A percentile compares a stretch with the other conserved stretches of the same genome.
Conservation (phyloP, 1,284 basidiomycete genomes). For the Lentinula novae-zelandiae region DNA sequence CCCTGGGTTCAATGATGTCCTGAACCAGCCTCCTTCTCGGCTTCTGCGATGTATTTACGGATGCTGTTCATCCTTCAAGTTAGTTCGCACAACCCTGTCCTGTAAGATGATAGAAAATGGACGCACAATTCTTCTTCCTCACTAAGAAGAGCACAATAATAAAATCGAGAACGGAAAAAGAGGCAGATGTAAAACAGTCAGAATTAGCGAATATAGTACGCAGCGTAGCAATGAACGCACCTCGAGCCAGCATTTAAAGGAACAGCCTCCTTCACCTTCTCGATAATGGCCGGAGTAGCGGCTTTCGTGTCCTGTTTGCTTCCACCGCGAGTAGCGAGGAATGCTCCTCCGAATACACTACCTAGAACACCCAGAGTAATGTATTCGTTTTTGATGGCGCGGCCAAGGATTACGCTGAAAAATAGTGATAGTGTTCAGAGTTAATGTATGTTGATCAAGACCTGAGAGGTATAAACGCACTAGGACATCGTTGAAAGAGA, state of each 20-base stretch:
- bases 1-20: neutral
- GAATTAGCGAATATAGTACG: neutral
- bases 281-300: slow-evolving; percentile 30
- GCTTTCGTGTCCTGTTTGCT: slow-evolving; percentile 23
- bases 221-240: neutral
- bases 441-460: neutral
- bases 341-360: slow-evolving; percentile 35
- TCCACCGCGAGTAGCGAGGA: slow-evolving; percentile 38
- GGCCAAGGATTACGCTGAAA: slow-evolving; percentile 52
- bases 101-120: slow-evolving; percentile 6
- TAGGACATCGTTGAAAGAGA: slow-evolving; percentile 9
- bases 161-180: neutral
- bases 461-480: neutral
- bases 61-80: slow-evolving; percentile 47
- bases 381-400: slow-evolving; percentile 57
- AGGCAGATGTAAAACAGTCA: neutral
- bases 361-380: slow-evolving; percentile 51
- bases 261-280: slow-evolving; percentile 43
- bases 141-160: slow-evolving; percentile 25
- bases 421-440: no score
- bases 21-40: slow-evolving; percentile 42
- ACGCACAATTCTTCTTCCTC: slow-evolving; percentile 65
- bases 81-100: slow-evolving; percentile 31
- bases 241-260: slow-evolving; percentile 28
- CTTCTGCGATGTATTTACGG: slow-evolving; percentile 56